A percentile compares a stretch with the other conserved stretches of the same genome.
These are phyloP conservation scores for Saccharomyces hybrid DNA, from an alignment of 1,139 yeast species.

Conservation along the genomic window DNA sequence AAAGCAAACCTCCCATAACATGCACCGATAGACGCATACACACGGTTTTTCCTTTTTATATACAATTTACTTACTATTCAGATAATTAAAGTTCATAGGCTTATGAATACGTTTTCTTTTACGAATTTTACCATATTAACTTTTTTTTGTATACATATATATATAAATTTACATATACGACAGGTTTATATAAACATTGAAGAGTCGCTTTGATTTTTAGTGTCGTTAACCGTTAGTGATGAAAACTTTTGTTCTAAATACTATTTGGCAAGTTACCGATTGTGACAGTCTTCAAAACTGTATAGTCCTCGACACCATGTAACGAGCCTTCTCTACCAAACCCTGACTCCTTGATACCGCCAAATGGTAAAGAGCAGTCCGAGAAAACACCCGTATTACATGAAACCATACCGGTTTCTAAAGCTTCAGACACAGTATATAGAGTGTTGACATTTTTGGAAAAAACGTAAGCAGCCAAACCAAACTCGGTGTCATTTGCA, in stretches of 20 bases:
- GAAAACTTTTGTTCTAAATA: background rate
- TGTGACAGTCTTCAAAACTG: conserved; percentile 55
- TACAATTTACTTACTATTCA: background rate
- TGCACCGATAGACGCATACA: background rate
- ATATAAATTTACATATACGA: background rate
- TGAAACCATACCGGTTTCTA: conserved; percentile 78
- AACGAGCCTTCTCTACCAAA: conserved; percentile 78
- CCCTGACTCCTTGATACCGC: conserved; percentile 74
- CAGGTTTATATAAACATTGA: background rate
- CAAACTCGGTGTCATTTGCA: conserved; percentile 66
- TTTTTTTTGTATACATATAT: background rate
- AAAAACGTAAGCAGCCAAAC: conserved; percentile 76
- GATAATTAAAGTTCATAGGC: background rate
- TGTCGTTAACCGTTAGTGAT: background rate
- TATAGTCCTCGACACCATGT: conserved; percentile 69
- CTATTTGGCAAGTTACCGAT: conserved; percentile 34
- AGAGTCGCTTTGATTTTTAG: background rate
- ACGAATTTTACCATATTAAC: background rate
- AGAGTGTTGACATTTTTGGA: conserved; percentile 56
- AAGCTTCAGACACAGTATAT: conserved; percentile 59
- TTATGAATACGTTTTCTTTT: background rate
- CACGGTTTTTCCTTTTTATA: background rate
- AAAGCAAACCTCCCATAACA: background rate
- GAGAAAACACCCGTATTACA: conserved; percentile 68
- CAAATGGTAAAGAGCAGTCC: conserved; percentile 69